Base-by-base conservation (phyloP, 192 early-diverging fungal species). In the Coemansia interrupta region DNA sequence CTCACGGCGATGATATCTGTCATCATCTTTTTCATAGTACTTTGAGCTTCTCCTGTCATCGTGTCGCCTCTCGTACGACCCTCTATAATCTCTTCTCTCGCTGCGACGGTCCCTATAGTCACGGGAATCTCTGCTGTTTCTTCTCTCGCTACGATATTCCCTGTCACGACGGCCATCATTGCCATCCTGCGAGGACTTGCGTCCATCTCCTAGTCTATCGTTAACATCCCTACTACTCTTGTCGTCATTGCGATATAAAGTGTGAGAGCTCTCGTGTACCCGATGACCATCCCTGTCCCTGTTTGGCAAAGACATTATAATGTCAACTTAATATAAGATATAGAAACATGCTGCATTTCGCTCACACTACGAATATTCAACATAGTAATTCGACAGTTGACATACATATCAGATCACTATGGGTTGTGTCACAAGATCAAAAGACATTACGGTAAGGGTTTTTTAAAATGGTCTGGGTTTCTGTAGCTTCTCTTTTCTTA, bases 1-100 rank as follows among this genome's bases (percentile, higher is more conserved):
- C 47, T 49, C 47, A 23, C 23, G 47, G 12, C 47, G 17, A 23
- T 11, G 47, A 23, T 49, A 24, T 49, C 47, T 24, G 47, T 23
- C 47, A 24, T 49, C 20, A 11, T 20, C 17, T 19, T n/a, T n/a
- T 2, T 18, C 43, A 20, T 45, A 0, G 43, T 45, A 45, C 17
- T n/a, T 64, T 7, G 32, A 36, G 10, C 32, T 36, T 36, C 10
- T 36, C 10, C 32, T 36, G 2, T 36, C 32, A 36, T 36, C 32
- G 5, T 36, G 5, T 8, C 32, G 5, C 10, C 32, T 36, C 8
- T 36, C 32, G 32, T 36, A 36, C 2, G 32, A 28, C 38, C 56
- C 53, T 7, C 60, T 53, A 29, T 44, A 10, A 28, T 58, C 41
- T 43, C 49, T 48, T 7, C 32, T 2, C 10, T 36, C 3, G 6